Base-by-base conservation (phyloP, 345 rosid genomes). In the Brassica rapa region DNA sequence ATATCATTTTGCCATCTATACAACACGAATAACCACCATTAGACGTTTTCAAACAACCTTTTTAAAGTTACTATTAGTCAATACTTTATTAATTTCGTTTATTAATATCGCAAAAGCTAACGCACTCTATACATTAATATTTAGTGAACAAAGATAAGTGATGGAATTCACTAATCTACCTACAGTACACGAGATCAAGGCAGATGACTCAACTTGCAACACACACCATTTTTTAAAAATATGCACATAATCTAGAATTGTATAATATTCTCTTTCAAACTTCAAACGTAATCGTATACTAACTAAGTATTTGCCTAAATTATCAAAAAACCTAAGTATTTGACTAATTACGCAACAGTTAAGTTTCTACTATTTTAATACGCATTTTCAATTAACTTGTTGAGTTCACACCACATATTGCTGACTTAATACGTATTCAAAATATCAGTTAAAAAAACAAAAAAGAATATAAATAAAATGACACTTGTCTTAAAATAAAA, bases 181-280 rank as follows among this genome's bases (percentile, higher is more conserved):
- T n/a, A 69, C 41, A 51, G 27, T 69, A 16, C 10, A 49, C 41
- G 29, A 30, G 62, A 71, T 23, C 53, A 71, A 30, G 62, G 73
- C 29, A 53, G 46, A 30, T 69, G 62, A 69, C 62, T 69, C 73
- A 69, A 53, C 62, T 15, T 69, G 73, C 73, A 69, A 69, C 46
- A 51, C 46, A 49, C 37, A 49, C 23, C 6, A 5, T 62, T 15
- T 15, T 32, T 6, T 6, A 7, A 49, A 46, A 11, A 41, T 6
- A 43, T 51, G 41, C 72, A 68, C 8, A 51, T 29, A 29, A 27
- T 49, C 55, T 51, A 41, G 46, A 12, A 67, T 4, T 19, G 9
- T 19, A 5, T 35, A 65, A 19, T 37, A 65, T 39, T 39, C 2
- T 21, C 37, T 9, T 37, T 33, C n/a, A 33, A 63, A 65, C 8